A percentile compares a stretch with the other conserved stretches of the same genome.
Conservation (phyloP, 768 basidiomycete species). For the Boletus speciosus region DNA sequence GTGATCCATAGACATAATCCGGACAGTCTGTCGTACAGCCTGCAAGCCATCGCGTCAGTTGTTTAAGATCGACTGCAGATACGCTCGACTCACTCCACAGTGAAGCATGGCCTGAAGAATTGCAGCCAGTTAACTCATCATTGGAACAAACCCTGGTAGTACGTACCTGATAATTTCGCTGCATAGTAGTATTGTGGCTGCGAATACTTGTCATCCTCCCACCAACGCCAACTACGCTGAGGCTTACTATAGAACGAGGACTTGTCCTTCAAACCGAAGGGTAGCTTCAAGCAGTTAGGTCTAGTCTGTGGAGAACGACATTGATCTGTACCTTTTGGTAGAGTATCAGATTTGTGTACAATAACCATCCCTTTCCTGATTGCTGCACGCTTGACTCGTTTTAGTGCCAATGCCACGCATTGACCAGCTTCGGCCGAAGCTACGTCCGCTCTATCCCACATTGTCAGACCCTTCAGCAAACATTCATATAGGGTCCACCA, state of each 20-base stretch:
- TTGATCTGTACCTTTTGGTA: slow-evolving; percentile 60
- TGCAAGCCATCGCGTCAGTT: slow-evolving; percentile 27
- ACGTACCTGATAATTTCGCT: slow-evolving; percentile 86
- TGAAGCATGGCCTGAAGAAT: slow-evolving; percentile 77
- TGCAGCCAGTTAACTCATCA: not conserved
- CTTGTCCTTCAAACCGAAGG: slow-evolving; percentile 87
- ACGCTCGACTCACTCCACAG: slow-evolving; percentile 62
- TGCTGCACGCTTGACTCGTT: slow-evolving; percentile 75
- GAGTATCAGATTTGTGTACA: slow-evolving; percentile 72
- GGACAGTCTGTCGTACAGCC: slow-evolving; percentile 90
- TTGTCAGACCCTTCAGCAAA: not conserved
- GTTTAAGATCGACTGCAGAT: not conserved
- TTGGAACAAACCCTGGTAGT: not conserved
- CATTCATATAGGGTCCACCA: slow-evolving; percentile 13
- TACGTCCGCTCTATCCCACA: slow-evolving; percentile 64
- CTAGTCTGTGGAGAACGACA: not conserved
- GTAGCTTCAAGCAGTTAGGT: slow-evolving; percentile 47
- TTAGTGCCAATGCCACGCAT: slow-evolving; percentile 89
- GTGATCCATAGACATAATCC: slow-evolving; percentile 87
- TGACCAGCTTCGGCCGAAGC: slow-evolving; percentile 90
- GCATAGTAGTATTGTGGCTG: slow-evolving; percentile 90
- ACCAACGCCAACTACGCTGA: not conserved
- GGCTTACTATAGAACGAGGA: slow-evolving; percentile 85
- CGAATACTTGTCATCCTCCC: slow-evolving; percentile 3
- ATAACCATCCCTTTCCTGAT: slow-evolving; percentile 96